Evolutionary conservation across 140 eudicot genomes (phyloP).

Genomic region (Bidens hawaiensis): DNA sequence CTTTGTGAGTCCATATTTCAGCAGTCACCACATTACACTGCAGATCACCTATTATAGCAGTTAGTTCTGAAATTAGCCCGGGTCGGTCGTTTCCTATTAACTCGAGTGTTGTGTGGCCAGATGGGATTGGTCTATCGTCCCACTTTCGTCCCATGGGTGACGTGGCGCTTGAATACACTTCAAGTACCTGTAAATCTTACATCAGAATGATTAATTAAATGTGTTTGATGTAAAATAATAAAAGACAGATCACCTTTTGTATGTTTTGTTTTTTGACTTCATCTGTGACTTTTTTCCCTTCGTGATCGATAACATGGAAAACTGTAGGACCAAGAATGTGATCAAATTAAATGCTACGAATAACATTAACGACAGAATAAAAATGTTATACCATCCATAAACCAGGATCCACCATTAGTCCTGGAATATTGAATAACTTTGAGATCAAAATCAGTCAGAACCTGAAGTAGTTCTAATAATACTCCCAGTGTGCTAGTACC

Average conservation of each 20-base stretch:
- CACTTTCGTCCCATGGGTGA: neutral
- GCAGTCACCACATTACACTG: slow-evolving; percentile 15
- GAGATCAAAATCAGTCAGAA: slow-evolving; percentile 8
- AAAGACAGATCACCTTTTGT: neutral
- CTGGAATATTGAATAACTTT: neutral
- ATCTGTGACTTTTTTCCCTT: slow-evolving; percentile 8
- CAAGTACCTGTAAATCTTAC: neutral
- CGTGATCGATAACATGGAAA: slow-evolving; percentile 6
- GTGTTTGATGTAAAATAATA: neutral
- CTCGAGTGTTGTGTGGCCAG: slow-evolving; percentile 1
- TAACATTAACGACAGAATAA: neutral
- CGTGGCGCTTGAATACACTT: slow-evolving; percentile 3
- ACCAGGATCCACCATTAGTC: slow-evolving; percentile 3
- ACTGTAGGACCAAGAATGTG: slow-evolving; percentile 1
- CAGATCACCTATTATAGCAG: neutral
- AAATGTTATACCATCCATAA: slow-evolving; percentile 16
- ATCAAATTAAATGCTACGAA: neutral
- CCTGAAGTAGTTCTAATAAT: slow-evolving; percentile 5
- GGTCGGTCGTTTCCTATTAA: slow-evolving; percentile 12
- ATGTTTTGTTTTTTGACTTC: slow-evolving; percentile 1
- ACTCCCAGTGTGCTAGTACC: slow-evolving; percentile 9
- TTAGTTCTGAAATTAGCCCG: slow-evolving; percentile 6
- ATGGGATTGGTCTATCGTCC: neutral
- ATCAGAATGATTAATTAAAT: neutral
- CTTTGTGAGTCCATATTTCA: slow-evolving; percentile 14